Evolutionary conservation across 2,329 filamentous ascomycete species (phyloP), one percentile per base, ranked within the genome.

Genomic region (Talaromyces sp.): DNA sequence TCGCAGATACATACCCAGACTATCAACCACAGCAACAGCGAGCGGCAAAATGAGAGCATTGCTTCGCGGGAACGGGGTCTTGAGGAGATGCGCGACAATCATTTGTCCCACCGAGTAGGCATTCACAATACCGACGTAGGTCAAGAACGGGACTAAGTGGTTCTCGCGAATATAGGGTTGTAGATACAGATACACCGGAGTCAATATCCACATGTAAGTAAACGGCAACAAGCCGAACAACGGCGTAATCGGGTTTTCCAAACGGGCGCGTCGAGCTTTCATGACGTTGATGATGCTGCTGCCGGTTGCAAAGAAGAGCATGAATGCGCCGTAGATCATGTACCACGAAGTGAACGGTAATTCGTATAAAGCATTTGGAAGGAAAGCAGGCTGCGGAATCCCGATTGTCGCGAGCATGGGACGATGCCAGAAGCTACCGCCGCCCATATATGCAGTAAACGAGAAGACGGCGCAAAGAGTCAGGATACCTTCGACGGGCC

Each of bases 31-130:
- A 58, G 87, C 93, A 64, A 85, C 86, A 31, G 84, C 81, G 21
- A 99, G 80, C 0, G 93, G 93, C 21, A 92, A 73, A 41, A 87
- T 82, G 50, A 97, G 80, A 17, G 97, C 84, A 73, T 97, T 97
- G 74, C 86, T 86, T 80, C 93, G 95, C 5, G 94, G 94, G 77
- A 97, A 99, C 11, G 83, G 82, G 41, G 89, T 83, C 75, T 93
- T 89, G 60, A 93, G 91, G 19, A 99, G 81, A 74, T 99, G 94
- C 0, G 92, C 92, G 43, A 90, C 91, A 75, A 97, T 97, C 79
- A 97, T 97, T 72, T 92, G 89, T 6, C 93, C 93, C 58, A 97
- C 93, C 53, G 89, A 89, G 78, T 97, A 97, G 61, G 94, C 92
- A 71, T 97, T 97, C 70, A 96, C 82, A 58, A 97, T 78, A 57